Evolutionary conservation across 2,329 filamentous ascomycete species (phyloP), one percentile per base, ranked within the genome.

Genomic region (Claviceps humidiphila): DNA sequence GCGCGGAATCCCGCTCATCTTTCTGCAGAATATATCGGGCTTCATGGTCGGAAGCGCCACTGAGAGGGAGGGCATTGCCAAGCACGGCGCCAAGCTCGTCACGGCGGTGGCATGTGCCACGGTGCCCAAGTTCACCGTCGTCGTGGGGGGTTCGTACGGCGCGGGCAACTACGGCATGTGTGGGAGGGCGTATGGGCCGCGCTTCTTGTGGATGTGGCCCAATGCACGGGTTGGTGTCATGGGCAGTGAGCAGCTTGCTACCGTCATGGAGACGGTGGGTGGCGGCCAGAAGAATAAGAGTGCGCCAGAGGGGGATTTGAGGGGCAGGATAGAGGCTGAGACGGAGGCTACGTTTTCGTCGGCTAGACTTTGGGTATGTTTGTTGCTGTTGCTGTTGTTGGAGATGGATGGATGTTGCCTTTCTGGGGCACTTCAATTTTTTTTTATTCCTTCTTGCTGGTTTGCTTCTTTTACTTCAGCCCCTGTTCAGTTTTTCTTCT

Each of bases 91-190:
- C 5, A 97, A 98, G 71, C 81, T 98, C 17, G 93, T 97, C 30
- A 95, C 89, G 2, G 93, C 91, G 7, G 93, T 97, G 11, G 88
- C 89, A 8, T 96, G 90, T 64, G 90, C 91, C 4, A 82, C 93
- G 58, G 91, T 97, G 43, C 91, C 93, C 59, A 97, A 98, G 68
- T 91, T 97, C 64, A 98, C 93, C 0, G 88, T 98, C 16, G 87
- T 98, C 1, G 84, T 96, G n/a, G 93, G 93, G 24, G 87, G 86
- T 34, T 90, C 85, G 66, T 93, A 93, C 58, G 91, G 91, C 54
- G 91, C 91, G 7, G 93, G 93, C 4, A 98, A 97, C 68, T 98
- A 98, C 65, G 93, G 91, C 61, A 98, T 98, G 93, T 97, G 89
- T 64, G 93, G 93, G 22, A 80, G 93, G 49, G 91, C 93, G 2